A percentile compares a stretch with the other conserved stretches of the same genome.
These are phyloP conservation scores for Zymoseptoria ardabiliae DNA, from an alignment of 2,329 filamentous ascomycete species.

Conservation along the genomic window DNA sequence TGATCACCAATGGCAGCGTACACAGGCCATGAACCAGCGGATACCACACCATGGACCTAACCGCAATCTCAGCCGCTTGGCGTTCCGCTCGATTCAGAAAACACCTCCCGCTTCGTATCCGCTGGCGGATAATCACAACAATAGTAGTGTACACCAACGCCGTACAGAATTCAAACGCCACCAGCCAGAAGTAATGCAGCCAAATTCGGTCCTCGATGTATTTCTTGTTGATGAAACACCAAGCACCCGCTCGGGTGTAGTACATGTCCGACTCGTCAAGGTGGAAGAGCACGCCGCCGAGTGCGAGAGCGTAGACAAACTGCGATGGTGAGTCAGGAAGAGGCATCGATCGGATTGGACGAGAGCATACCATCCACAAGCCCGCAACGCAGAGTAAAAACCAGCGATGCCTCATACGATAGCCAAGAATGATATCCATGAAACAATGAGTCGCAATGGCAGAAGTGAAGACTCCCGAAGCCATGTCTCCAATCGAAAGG, in stretches of 20 bases:
- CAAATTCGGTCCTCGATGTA: conserved; percentile 49
- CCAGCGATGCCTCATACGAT: conserved; percentile 41
- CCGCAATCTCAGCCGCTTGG: conserved; percentile 32
- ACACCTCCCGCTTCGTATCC: conserved; percentile 27
- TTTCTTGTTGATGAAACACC: conserved; percentile 57
- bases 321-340: background rate
- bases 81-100: conserved; percentile 30
- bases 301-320: conserved; percentile 51
- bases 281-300: conserved; percentile 43
- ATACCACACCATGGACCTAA: conserved; percentile 56
- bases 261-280: conserved; percentile 31
- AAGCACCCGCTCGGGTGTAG: conserved; percentile 58
- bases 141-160: conserved; percentile 42
- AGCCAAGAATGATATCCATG: conserved; percentile 50
- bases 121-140: conserved; percentile 33
- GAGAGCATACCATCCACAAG: conserved; percentile 41
- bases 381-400: conserved; percentile 44
- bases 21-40: conserved; percentile 61
- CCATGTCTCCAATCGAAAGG: conserved; percentile 57
- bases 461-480: conserved; percentile 58
- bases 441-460: conserved; percentile 60
- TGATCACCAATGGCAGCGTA: conserved; percentile 56
- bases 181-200: conserved; percentile 59
- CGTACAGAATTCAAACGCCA: conserved; percentile 45
- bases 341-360: background rate